Evolutionary conservation across 108 stramenopile genomes (phyloP).

Genomic region (Chaetoceros tenuissimus): DNA sequence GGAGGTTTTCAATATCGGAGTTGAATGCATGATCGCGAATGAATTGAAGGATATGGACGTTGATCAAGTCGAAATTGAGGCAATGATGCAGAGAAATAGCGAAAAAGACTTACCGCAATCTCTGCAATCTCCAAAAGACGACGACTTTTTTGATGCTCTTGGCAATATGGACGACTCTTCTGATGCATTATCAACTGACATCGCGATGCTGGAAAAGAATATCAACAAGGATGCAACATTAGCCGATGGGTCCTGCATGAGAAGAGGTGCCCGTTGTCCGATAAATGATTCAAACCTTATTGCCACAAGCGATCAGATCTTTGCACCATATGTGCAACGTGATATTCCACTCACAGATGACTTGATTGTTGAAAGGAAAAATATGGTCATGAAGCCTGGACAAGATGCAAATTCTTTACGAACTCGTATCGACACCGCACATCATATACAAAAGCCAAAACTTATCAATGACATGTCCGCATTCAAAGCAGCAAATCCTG

Average conservation of each 20-base stretch:
- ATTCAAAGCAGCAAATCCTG: conserved; percentile 82
- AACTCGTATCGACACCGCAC: conserved; percentile 51
- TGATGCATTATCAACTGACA: neutral
- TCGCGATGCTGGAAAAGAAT: no score
- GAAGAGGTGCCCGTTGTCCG: conserved; percentile 74
- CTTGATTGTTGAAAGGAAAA: conserved; percentile 46
- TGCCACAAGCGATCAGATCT: conserved; percentile 64
- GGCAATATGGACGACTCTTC: neutral
- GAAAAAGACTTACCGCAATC: conserved; percentile 21
- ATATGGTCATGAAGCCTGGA: conserved; percentile 45
- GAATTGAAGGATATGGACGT: conserved; percentile 15
- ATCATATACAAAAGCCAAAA: conserved; percentile 69
- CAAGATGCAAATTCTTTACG: conserved; percentile 33
- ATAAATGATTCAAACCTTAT: conserved; percentile 35
- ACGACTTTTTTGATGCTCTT: conserved; percentile 11
- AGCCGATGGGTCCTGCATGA: neutral
- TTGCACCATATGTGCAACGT: conserved; percentile 77
- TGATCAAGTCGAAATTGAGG: conserved; percentile 6
- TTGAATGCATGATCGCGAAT: conserved; percentile 54
- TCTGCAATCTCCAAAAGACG: conserved; percentile 23
- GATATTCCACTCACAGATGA: conserved; percentile 77
- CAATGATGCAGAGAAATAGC: conserved; percentile 8
- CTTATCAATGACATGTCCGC: conserved; percentile 78
- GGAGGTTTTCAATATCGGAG: conserved; percentile 76
- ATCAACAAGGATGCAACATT: neutral